These are phyloP conservation scores for Picocystis sp. DNA, from an alignment of 163 green algal genomes.

Conservation along the genomic window DNA sequence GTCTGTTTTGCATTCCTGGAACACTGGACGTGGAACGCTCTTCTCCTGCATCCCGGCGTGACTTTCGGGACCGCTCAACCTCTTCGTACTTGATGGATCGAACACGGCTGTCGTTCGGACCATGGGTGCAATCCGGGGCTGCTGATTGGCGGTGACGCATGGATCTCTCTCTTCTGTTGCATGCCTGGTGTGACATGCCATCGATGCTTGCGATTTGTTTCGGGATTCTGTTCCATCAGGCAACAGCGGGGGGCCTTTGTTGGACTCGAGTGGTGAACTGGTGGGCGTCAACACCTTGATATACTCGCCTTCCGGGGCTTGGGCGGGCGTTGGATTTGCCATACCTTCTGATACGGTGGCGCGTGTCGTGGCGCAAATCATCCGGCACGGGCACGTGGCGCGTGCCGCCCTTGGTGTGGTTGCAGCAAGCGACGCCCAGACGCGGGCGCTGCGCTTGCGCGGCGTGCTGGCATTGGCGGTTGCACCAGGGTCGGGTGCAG, in stretches of 20 bases:
- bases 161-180: no score
- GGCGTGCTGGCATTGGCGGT: slow-evolving; percentile 7
- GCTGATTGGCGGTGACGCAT: no score
- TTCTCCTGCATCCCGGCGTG: no score
- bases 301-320: slow-evolving; percentile 17
- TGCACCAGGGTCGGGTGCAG: slow-evolving; percentile 2
- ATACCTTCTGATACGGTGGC: slow-evolving; percentile 33
- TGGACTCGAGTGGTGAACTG: slow-evolving; percentile 23
- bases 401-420: slow-evolving; percentile 20
- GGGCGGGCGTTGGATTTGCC: slow-evolving; percentile 21
- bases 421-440: slow-evolving; percentile 2
- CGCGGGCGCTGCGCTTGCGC: slow-evolving; percentile 2
- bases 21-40: no score
- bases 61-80: no score
- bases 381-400: slow-evolving; percentile 9
- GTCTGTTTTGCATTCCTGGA: no score
- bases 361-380: slow-evolving; percentile 16
- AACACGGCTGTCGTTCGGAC: no score
- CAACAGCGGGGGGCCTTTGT: slow-evolving; percentile 35
- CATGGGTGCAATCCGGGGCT: no score
- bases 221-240: slow-evolving; percentile 7
- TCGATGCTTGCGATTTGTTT: no score
- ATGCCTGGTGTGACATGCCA: no score
- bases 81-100: no score
- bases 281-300: slow-evolving; percentile 40